phyloP scores from a whole-genome alignment of 83 land plant genomes.

The Picea engelmannii region DNA sequence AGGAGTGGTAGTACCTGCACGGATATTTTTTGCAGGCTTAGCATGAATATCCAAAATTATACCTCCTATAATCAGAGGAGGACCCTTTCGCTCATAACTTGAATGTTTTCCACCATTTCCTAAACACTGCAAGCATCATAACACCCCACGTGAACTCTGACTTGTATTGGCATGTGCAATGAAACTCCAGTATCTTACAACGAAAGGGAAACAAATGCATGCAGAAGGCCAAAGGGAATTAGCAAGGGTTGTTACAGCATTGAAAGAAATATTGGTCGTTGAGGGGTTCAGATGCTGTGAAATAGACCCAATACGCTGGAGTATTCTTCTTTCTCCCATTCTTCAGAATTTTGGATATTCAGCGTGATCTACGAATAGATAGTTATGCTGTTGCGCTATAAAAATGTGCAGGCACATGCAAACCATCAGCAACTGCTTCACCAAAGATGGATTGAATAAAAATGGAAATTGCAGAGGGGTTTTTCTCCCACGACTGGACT shows the following conservation, averaged over 20 bases:
- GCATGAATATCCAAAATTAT: conserved; percentile 90
- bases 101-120: conserved; percentile 4
- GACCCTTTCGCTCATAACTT: conserved; percentile 11
- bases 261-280: not conserved
- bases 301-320: not conserved
- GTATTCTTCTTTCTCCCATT: not conserved
- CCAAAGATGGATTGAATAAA: too few relatives aligned
- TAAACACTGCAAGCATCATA: conserved; percentile 5
- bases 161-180: not conserved
- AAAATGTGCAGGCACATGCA: too few relatives aligned
- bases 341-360: not conserved
- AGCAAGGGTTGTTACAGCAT: not conserved
- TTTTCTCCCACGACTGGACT: too few relatives aligned
- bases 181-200: not conserved
- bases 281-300: conserved; percentile 3
- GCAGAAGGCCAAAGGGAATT: not conserved
- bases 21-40: conserved; percentile 39
- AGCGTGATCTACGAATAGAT: too few relatives aligned
- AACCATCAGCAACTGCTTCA: too few relatives aligned
- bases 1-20: conserved; percentile 81
- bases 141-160: not conserved
- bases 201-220: not conserved
- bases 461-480: too few relatives aligned
- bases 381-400: too few relatives aligned
- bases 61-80: conserved; percentile 83